Evolutionary conservation across 352 stramenopile species (phyloP).

Genomic region (Blastocystis sp.): DNA sequence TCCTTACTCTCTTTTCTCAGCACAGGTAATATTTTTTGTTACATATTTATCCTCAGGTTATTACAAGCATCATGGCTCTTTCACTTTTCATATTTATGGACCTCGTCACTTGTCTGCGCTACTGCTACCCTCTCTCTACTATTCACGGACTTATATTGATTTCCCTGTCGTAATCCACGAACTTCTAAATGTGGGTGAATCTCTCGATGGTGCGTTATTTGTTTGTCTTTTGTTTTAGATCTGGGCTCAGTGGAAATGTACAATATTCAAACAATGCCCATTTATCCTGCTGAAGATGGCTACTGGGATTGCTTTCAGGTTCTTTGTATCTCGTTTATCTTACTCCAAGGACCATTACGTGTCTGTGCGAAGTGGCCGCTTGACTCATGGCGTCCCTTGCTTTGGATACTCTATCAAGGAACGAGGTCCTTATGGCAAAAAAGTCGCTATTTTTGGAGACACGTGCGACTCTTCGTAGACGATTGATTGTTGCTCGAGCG

Average conservation of each 20-base stretch:
- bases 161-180: constrained; percentile 32
- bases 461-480: constrained; percentile 50
- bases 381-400: constrained; percentile 22
- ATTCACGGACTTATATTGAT: constrained; percentile 66
- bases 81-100: constrained; percentile 65
- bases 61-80: not conserved
- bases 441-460: constrained; percentile 55
- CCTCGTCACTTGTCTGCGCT: constrained; percentile 69
- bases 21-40: not conserved
- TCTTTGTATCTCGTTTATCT: not conserved
- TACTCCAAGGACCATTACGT: not conserved
- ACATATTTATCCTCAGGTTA: not conserved
- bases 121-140: constrained; percentile 66
- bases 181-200: constrained; percentile 63
- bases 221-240: not conserved
- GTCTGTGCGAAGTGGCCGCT: not conserved
- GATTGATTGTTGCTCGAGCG: not conserved
- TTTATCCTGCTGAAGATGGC: constrained; percentile 44
- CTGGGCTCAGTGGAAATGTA: not conserved
- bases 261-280: constrained; percentile 1
- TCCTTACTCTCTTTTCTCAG: constrained; percentile 62
- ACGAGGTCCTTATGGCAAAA: not conserved
- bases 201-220: constrained; percentile 68
- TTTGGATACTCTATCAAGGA: constrained; percentile 44
- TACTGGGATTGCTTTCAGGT: constrained; percentile 53